Percentiles rank a stretch among this genome's conserved stretches.
Conservation (phyloP, 2,329 filamentous ascomycete species). For the Trichoderma cornu-damae region DNA sequence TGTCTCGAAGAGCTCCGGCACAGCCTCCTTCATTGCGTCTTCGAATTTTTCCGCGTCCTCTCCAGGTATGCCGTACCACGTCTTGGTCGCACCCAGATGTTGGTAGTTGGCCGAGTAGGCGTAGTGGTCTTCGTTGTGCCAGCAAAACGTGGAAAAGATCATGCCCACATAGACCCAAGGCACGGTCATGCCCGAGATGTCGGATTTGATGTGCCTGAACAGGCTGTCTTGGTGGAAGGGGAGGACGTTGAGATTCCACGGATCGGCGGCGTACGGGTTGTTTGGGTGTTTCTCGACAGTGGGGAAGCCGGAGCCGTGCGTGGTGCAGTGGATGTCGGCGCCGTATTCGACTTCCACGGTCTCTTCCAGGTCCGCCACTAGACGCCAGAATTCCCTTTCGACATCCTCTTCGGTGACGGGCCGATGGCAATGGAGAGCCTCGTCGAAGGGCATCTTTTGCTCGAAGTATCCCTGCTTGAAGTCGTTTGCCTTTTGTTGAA, state of each 20-base stretch:
- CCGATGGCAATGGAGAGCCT: slow-evolving; percentile 71
- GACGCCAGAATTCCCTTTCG: slow-evolving; percentile 91
- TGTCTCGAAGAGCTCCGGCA: slow-evolving; percentile 93
- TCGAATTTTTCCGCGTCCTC: slow-evolving; percentile 94
- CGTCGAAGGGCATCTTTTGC: slow-evolving; percentile 82
- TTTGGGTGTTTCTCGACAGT: slow-evolving; percentile 87
- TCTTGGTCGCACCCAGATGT: slow-evolving; percentile 96
- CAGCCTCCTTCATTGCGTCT: slow-evolving; percentile 87
- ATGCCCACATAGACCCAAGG: slow-evolving; percentile 99
- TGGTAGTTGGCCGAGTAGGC: slow-evolving; percentile 98
- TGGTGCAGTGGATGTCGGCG: slow-evolving; percentile 96
- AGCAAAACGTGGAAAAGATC: slow-evolving; percentile 99
- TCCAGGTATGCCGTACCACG: slow-evolving; percentile 96
- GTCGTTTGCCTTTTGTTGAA: slow-evolving; percentile 90
- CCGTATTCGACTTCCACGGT: slow-evolving; percentile 98
- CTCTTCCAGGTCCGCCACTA: slow-evolving; percentile 90
- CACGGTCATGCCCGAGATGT: slow-evolving; percentile 98
- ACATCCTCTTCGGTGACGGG: slow-evolving; percentile 92
- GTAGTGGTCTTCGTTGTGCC: slow-evolving; percentile 98
- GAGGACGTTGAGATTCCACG: slow-evolving; percentile 93
- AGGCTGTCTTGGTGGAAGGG: slow-evolving; percentile 87
- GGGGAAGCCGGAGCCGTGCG: slow-evolving; percentile 93
- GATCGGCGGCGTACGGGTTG: slow-evolving; percentile 80
- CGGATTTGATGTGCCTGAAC: slow-evolving; percentile 95
- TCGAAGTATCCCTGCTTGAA: slow-evolving; percentile 96